phyloP scores from a whole-genome alignment of 2,329 filamentous ascomycete species.

The Acephala macrosclerotiorum region DNA sequence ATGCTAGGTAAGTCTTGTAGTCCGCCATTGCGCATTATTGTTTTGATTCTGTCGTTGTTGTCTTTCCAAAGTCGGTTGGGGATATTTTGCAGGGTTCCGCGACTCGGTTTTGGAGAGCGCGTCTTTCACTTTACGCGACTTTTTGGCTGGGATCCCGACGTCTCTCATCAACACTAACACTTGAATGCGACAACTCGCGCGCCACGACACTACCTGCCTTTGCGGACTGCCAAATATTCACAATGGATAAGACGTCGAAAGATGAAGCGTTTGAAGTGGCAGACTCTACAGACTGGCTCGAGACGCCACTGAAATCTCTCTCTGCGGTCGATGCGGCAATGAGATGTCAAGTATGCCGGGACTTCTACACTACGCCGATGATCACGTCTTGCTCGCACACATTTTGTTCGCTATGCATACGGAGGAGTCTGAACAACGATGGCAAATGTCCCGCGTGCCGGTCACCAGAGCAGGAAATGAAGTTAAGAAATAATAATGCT shows the following conservation, averaged over 20 bases:
- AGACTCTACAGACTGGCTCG: slow-evolving; percentile 87
- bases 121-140: slow-evolving; percentile 43
- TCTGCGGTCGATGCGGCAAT: slow-evolving; percentile 81
- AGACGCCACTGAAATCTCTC: slow-evolving; percentile 71
- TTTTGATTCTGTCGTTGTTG: slow-evolving; percentile 21
- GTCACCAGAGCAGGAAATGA: slow-evolving; percentile 79
- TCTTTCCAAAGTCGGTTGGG: slow-evolving; percentile 19
- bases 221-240: slow-evolving; percentile 3
- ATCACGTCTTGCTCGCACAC: slow-evolving; percentile 95
- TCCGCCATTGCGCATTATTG: slow-evolving; percentile 40
- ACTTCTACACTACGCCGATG: slow-evolving; percentile 94
- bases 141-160: slow-evolving; percentile 7
- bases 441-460: slow-evolving; percentile 90
- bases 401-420: slow-evolving; percentile 96
- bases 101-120: too few species aligned
- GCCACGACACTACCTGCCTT: not conserved
- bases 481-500: slow-evolving; percentile 83
- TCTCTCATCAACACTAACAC: slow-evolving; percentile 21
- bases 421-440: slow-evolving; percentile 81
- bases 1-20: slow-evolving; percentile 45
- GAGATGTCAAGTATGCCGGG: slow-evolving; percentile 97
- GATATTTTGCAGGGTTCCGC: slow-evolving; percentile 21
- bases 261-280: slow-evolving; percentile 55
- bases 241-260: slow-evolving; percentile 26
- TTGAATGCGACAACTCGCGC: slow-evolving; percentile 24